phyloP scores from a whole-genome alignment of 495 filamentous ascomycete genomes.

The Aspergillus sparsus region DNA sequence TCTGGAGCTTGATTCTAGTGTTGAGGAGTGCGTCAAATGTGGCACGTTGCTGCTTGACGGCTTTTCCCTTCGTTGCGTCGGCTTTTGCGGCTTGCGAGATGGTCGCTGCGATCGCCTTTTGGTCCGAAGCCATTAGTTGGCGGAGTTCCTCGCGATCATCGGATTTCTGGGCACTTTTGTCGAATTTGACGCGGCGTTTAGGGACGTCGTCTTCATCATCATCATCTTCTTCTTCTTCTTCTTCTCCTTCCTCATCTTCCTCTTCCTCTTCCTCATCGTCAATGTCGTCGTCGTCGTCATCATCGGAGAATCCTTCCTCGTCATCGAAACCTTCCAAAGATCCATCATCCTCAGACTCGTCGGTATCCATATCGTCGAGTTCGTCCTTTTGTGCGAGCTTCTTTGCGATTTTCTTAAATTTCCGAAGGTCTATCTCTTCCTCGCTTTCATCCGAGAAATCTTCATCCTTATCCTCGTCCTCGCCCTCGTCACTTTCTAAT shows the following conservation, averaged over 20 bases:
- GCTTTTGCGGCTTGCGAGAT: conserved; percentile 72
- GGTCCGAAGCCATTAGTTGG: conserved; percentile 69
- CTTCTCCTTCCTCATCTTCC: conserved; percentile 43
- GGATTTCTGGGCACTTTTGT: conserved; percentile 27
- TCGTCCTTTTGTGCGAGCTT: conserved; percentile 25
- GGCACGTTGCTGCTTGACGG: conserved; percentile 78
- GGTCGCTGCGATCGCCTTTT: conserved; percentile 65
- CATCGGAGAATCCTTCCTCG: conserved; percentile 23
- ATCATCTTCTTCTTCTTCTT: conserved; percentile 36
- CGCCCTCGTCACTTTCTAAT: conserved; percentile 46
- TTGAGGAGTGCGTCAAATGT: conserved; percentile 87
- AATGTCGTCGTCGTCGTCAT: conserved; percentile 31
- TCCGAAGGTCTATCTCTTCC: conserved; percentile 17
- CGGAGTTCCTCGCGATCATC: conserved; percentile 60
- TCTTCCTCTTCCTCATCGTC: conserved; percentile 46
- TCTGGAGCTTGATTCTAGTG: conserved; percentile 86
- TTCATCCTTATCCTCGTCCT: conserved; percentile 56
- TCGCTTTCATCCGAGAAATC: conserved; percentile 33
- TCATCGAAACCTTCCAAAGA: conserved; percentile 22
- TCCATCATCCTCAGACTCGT: conserved; percentile 27
- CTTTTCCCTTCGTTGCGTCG: conserved; percentile 81
- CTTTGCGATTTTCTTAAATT: conserved; percentile 49
- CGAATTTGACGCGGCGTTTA: conserved; percentile 27
- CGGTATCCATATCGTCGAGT: conserved; percentile 26
- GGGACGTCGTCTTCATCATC: conserved; percentile 34